Evolutionary conservation across 306 rosid species (phyloP).

Genomic region (Geum urbanum): DNA sequence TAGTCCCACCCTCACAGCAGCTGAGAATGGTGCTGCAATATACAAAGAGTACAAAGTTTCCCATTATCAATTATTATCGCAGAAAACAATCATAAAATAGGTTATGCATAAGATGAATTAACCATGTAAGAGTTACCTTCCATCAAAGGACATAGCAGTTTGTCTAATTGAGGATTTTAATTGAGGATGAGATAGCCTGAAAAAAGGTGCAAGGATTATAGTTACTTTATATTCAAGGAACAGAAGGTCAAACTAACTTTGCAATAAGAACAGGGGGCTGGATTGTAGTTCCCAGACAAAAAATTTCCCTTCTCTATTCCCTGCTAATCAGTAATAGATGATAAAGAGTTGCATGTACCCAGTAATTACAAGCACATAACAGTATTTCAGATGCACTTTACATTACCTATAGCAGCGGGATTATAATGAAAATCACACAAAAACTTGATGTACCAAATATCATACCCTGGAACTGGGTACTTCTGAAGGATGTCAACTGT

Average conservation of each 20-base stretch:
- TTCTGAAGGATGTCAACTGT: constrained; percentile 84
- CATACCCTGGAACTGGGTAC: constrained; percentile 93
- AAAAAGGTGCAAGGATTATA: constrained; percentile 15
- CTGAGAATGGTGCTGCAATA: constrained; percentile 75
- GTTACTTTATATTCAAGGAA: constrained; percentile 8
- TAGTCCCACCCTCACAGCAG: constrained; percentile 93
- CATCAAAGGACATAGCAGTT: constrained; percentile 85
- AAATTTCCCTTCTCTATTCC: constrained; percentile 87
- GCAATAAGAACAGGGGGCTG: constrained; percentile 83
- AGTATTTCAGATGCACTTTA: not conserved
- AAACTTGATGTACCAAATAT: constrained; percentile 97
- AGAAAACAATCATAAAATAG: not conserved
- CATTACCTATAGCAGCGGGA: constrained; percentile 72
- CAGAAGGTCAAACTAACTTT: constrained; percentile 38
- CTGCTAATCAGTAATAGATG: constrained; percentile 30
- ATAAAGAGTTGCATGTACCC: not conserved
- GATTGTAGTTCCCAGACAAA: constrained; percentile 93
- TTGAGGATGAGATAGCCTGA: constrained; percentile 76
- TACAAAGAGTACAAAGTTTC: not conserved
- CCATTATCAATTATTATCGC: not conserved
- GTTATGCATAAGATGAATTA: not conserved
- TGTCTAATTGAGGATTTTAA: constrained; percentile 88
- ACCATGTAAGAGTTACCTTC: constrained; percentile 55
- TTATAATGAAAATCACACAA: constrained; percentile 85
- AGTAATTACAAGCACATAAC: not conserved